These are phyloP conservation scores for Vanrija humicola DNA, from an alignment of 1,284 basidiomycete genomes.

Conservation along the genomic window DNA sequence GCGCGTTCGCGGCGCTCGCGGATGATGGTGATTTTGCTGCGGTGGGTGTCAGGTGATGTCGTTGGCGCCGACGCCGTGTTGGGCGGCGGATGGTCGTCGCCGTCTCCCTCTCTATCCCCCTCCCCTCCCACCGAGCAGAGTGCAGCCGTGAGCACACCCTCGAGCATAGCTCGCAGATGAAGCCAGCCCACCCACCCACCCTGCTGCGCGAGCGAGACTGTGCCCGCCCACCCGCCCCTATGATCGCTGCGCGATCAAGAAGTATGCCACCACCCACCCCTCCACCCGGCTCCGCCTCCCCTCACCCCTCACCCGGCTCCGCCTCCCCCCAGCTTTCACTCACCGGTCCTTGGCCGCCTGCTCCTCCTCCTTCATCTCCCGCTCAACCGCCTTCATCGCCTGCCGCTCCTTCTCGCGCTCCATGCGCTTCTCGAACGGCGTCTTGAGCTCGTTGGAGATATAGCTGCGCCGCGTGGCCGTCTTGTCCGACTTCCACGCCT, in stretches of 20 bases:
- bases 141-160: too few species aligned
- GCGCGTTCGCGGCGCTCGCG: conserved; percentile 43
- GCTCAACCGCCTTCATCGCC: conserved; percentile 44
- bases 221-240: too few species aligned
- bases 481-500: conserved; percentile 46
- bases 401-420: conserved; percentile 38
- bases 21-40: conserved; percentile 40
- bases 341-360: conserved; percentile 41
- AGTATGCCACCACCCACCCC: too few species aligned
- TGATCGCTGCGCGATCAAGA: too few species aligned
- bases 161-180: too few species aligned
- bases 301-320: too few species aligned
- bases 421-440: conserved; percentile 40
- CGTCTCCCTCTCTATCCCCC: neutral
- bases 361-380: conserved; percentile 48
- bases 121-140: neutral
- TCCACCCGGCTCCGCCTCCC: too few species aligned
- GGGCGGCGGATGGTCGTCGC: too few species aligned
- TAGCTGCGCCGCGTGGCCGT: conserved; percentile 37
- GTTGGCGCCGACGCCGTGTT: too few species aligned
- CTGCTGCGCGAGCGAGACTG: too few species aligned
- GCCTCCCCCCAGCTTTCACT: conserved; percentile 12
- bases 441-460: conserved; percentile 36
- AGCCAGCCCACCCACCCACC: too few species aligned
- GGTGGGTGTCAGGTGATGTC: neutral